These are phyloP conservation scores for Sabuloglossum arenarium DNA, from an alignment of 495 filamentous ascomycete species.

Conservation along the genomic window DNA sequence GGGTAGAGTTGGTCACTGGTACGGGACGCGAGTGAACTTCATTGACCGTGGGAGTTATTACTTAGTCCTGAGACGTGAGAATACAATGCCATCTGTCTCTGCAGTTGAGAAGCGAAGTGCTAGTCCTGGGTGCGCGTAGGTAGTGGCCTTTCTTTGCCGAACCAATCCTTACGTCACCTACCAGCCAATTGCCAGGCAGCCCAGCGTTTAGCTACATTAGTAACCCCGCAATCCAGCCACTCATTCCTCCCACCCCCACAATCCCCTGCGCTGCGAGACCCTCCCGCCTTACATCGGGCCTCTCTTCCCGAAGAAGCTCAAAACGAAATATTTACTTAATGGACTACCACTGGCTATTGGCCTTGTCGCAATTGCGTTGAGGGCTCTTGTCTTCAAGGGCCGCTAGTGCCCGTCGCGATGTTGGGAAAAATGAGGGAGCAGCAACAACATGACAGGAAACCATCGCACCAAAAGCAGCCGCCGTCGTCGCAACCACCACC, in stretches of 20 bases:
- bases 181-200: background rate
- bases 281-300: background rate
- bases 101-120: background rate
- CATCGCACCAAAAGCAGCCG: background rate
- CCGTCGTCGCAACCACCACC: background rate
- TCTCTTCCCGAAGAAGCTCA: slow-evolving; percentile 2
- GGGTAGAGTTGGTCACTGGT: no score
- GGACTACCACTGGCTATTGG: slow-evolving; percentile 35
- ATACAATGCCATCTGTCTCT: background rate
- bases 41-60: no score
- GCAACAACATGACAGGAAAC: background rate
- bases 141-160: background rate
- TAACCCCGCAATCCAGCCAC: background rate
- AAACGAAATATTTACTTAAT: slow-evolving; percentile 25
- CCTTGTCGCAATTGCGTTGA: slow-evolving; percentile 37
- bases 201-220: background rate
- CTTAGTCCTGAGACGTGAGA: no score
- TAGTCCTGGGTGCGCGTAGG: no score
- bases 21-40: no score
- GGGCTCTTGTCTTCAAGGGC: slow-evolving; percentile 28
- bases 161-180: background rate
- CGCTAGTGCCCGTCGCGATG: slow-evolving; percentile 11
- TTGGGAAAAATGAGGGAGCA: slow-evolving; percentile 4
- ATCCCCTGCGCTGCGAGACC: background rate
- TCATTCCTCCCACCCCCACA: background rate